Evolutionary conservation across 2,329 filamentous ascomycete genomes (phyloP).

Genomic region (Helicocarpus griseus): DNA sequence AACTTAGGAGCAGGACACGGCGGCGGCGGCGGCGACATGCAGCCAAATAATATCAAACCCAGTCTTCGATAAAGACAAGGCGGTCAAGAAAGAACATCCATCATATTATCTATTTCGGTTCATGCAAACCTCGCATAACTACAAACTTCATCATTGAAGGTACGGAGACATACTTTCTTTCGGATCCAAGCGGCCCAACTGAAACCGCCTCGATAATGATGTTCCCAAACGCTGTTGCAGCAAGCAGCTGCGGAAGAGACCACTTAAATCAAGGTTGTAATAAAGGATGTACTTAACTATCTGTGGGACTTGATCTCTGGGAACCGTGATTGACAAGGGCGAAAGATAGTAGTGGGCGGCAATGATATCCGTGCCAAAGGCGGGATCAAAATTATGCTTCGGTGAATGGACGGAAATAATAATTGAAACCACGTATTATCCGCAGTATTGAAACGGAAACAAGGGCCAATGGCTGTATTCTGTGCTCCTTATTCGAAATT

Average conservation of each 20-base stretch:
- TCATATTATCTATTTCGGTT: background rate
- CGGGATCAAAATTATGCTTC: background rate
- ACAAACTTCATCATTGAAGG: background rate
- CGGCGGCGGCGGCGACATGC: too few species aligned
- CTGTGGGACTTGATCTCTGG: background rate
- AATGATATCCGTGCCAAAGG: background rate
- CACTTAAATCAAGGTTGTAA: background rate
- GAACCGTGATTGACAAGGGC: background rate
- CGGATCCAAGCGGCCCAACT: background rate
- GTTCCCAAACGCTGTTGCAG: background rate
- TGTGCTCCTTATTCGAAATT: too few species aligned
- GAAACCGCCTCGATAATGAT: background rate
- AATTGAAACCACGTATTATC: background rate
- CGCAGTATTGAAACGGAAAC: too few species aligned
- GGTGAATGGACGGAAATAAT: too few species aligned
- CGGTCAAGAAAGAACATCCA: background rate
- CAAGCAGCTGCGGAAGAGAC: background rate
- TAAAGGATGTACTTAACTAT: too few species aligned
- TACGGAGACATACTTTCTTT: background rate
- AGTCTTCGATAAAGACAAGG: background rate
- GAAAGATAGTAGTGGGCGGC: background rate
- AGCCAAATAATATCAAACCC: background rate
- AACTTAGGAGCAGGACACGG: background rate
- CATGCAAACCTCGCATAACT: background rate
- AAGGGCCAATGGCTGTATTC: background rate